Evolutionary conservation across 2,329 filamentous ascomycete genomes (phyloP), one percentile per base, ranked within the genome.

Genomic region (Fusarium sp.): DNA sequence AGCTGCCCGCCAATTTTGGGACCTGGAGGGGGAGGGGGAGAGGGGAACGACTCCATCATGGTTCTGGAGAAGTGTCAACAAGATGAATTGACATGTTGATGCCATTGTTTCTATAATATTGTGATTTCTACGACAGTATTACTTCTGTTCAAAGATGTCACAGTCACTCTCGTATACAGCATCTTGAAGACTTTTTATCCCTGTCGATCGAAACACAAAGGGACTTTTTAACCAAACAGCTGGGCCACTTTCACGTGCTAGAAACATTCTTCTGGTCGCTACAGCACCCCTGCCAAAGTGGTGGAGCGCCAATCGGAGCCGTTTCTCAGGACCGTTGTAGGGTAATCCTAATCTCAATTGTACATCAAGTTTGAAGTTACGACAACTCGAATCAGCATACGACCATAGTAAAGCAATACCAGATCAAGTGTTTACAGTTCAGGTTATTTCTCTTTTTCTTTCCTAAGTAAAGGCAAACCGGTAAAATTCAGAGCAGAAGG

Each of bases 221-320:
- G 60, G 43, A 30, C 23, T 59, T 72, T 55, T 72, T 63, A 69
- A 72, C 72, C 68, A 73, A 59, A 62, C 59, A 53, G 55, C 42
- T 71, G 68, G 72, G 72, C 72, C 72, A 71, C 46, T 68, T 74
- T 74, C 72, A 74, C 72, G 66, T 74, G 72, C 68, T 63, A 56
- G 34, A 66, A 59, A 58, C 54, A 27, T 50, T 53, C 14, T 54
- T 55, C 34, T 34, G 28, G 42, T 45, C 27, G n/a, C 30, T 10
- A 9, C 27, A 46, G 46, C 50, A 67, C 14, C 60, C 63, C 27
- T 45, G 37, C 28, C 48, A 12, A 16, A 30, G 2, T 28, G 5
- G 32, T 37, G 21, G 43, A 40, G 59, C 23, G n/a, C 68, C 55
- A 62, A 62, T 72, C 68, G 56, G 63, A 70, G 59, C 27, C 56